Evolutionary conservation across 805 yeast species (phyloP).

Genomic region (Candida parachauliodes): DNA sequence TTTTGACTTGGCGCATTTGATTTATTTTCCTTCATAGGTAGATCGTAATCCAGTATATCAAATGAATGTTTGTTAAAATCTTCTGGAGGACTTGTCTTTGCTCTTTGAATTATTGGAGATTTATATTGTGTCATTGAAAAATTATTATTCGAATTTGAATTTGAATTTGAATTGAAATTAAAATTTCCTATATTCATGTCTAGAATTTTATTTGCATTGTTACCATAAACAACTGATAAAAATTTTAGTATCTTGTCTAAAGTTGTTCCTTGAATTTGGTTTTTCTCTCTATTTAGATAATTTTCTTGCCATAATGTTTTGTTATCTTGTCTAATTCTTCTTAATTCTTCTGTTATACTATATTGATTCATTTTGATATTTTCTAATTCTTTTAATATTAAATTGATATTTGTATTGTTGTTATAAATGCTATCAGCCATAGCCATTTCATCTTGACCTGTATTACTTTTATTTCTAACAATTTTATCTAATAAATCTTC

Average conservation of each 20-base stretch:
- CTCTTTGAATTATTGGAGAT: conserved; percentile 6
- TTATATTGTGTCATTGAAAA: conserved; percentile 16
- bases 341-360: conserved; percentile 78
- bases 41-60: background rate
- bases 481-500: conserved; percentile 86
- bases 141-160: conserved; percentile 7
- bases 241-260: conserved; percentile 84
- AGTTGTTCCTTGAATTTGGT: conserved; percentile 81
- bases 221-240: conserved; percentile 76
- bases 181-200: conserved; percentile 24
- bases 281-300: conserved; percentile 75
- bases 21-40: background rate
- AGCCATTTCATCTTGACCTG: conserved; percentile 17
- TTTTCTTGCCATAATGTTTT: conserved; percentile 90
- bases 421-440: conserved; percentile 14
- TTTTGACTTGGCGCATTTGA: background rate
- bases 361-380: conserved; percentile 72
- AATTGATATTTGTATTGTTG: conserved; percentile 41
- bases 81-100: conserved; percentile 6
- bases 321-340: conserved; percentile 81
- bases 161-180: conserved; percentile 3
- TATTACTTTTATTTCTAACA: conserved; percentile 61
- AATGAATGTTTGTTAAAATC: background rate
- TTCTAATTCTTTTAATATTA: conserved; percentile 69
- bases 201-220: conserved; percentile 47